Percentiles rank a stretch among this genome's conserved stretches.
These are phyloP conservation scores for Epichloe hybrida DNA, from an alignment of 2,329 filamentous ascomycete species.

Conservation along the genomic window DNA sequence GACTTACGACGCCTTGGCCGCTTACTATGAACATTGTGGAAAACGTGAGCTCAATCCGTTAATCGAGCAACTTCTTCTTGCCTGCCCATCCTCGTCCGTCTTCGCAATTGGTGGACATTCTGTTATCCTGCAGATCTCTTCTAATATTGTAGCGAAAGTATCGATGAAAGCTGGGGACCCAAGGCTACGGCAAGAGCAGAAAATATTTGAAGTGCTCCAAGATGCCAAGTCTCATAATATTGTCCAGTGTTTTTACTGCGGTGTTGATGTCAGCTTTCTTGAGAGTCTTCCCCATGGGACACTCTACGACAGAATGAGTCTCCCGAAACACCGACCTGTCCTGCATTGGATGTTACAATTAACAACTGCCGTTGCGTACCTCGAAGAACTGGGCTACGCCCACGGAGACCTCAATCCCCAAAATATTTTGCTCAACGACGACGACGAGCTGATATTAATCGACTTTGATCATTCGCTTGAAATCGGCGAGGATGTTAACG, in stretches of 20 bases:
- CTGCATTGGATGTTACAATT: slow-evolving; percentile 8
- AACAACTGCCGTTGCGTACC: slow-evolving; percentile 5
- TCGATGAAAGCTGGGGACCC: slow-evolving; percentile 7
- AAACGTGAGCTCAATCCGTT: slow-evolving; percentile 4
- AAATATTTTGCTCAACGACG: slow-evolving; percentile 8
- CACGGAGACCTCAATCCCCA: slow-evolving; percentile 10
- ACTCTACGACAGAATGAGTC: slow-evolving; percentile 6
- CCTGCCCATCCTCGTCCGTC: slow-evolving; percentile 7
- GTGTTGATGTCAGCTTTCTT: slow-evolving; percentile 8
- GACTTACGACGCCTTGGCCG: not conserved
- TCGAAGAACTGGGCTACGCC: slow-evolving; percentile 8
- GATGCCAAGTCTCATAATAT: slow-evolving; percentile 5
- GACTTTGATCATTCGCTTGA: slow-evolving; percentile 9
- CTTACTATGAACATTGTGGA: not conserved
- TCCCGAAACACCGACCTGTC: slow-evolving; percentile 1
- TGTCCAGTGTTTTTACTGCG: slow-evolving; percentile 5
- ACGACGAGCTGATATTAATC: slow-evolving; percentile 9
- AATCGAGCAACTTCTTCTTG: slow-evolving; percentile 5
- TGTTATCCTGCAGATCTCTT: slow-evolving; percentile 8
- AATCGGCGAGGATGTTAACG: slow-evolving; percentile 6
- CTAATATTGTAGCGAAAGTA: slow-evolving; percentile 9
- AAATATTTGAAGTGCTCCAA: slow-evolving; percentile 7
- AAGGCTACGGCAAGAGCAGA: slow-evolving; percentile 7
- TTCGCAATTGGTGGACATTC: slow-evolving; percentile 9
- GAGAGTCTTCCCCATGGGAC: slow-evolving; percentile 7